Evolutionary conservation across 108 stramenopile species (phyloP), one percentile per base, ranked within the genome.

Genomic region (Pseudonitzschia delicatissima): DNA sequence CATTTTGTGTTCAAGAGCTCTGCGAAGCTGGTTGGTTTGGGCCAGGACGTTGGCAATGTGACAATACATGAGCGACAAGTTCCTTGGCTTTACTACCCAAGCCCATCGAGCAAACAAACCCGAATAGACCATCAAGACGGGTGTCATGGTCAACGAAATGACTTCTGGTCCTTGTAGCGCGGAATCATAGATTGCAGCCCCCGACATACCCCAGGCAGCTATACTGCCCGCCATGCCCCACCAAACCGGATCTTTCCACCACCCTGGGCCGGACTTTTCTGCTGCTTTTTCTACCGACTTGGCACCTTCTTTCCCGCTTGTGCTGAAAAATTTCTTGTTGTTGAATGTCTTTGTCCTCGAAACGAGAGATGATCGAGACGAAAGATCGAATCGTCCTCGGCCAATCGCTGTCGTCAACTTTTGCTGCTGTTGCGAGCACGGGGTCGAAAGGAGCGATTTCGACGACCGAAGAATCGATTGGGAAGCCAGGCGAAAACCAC

Each of bases 131-230:
- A 94, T 85, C 40, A 94, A 62, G 0, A 94, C 90, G 13, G 86
- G 83, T 20, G 93, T 94, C 93, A 94, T 94, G 79, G 86, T 92
- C 63, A 94, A 55, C 42, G 77, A 78, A 37, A 94, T 91, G 13
- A 91, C 66, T 49, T 94, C 93, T 2, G 93, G 93, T 28, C 87
- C 86, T 63, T 82, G 78, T 57, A 77, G 59, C 35, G 61, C 34
- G 27, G 94, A 88, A 74, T 95, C 94, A 65, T 89, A 95, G 53
- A 95, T 91, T 13, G 90, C 94, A 6, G 91, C 73, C 2, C 84
- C 91, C 49, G 82, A 81, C 89, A 95, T 92, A 45, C 94, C 94
- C 94, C 94, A 95, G 50, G 87, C 91, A 18, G 94, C 94, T 17
- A 91, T 44, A 21, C 88, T 88, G 37, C 93, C 93, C 36, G 79